Base-by-base conservation (phyloP, 331 rosid genomes). In the Arachis monticola region DNA sequence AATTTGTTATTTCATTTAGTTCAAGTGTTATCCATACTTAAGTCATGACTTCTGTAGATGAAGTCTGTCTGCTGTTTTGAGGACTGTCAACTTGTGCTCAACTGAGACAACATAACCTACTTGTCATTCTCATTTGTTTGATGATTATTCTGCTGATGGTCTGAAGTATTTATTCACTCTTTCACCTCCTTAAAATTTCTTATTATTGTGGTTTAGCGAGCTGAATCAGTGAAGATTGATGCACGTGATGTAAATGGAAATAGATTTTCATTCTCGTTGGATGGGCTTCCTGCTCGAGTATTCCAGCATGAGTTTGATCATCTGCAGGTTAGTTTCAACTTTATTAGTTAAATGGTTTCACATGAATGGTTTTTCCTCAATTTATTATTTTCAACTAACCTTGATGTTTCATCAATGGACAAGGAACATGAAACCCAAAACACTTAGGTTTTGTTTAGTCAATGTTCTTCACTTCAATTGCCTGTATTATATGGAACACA, bases 301-400 rank as follows among this genome's bases (percentile, higher is more conserved):
- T 94, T 94, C 83, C 99, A 92, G 87, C 99, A 94, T 74, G 98
- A 94, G 74, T 94, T 84, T 76, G 97, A 94, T 75, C 98, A 94
- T 85, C 79, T 94, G 83, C 87, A 88, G 95, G 98, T 91, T 60
- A 48, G 65, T 44, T 65, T 81, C 44, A 41, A 66, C 72, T 60
- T 40, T 9, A 22, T 53, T 63, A 27, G 67, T 12, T 9, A 13
- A 48, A 69, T 44, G 27, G 7, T 70, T 31, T 5, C 30, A 27
- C 30, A 27, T 27, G 30, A 27, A 27, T 27, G 30, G 30, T 27
- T 27, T 27, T 27, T 27, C 30, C 30, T 27, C 30, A 0, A 27
- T 27, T 27, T 27, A 27, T 27, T 27, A 27, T 27, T 27, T 27
- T 27, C 30, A 27, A 51, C 71, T 63, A 6, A 30, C 51, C 38